Conservation (phyloP, 1,284 basidiomycete species). For the Schizophyllum commune region DNA sequence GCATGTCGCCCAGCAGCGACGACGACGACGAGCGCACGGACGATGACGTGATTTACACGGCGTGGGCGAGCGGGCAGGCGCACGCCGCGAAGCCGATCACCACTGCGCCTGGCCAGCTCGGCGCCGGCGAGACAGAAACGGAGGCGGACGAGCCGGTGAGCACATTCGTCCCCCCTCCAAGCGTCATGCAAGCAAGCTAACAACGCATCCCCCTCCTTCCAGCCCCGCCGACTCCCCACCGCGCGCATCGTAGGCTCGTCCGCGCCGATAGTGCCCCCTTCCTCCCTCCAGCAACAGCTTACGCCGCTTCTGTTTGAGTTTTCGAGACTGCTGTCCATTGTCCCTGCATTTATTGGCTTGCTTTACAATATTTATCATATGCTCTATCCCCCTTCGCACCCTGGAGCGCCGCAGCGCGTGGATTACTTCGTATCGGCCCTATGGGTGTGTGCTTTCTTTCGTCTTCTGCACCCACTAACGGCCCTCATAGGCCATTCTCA, state of each 20-base stretch:
- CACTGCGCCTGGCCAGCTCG: slow-evolving; percentile 48
- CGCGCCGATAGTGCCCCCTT: slow-evolving; percentile 37
- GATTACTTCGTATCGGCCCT: slow-evolving; percentile 58
- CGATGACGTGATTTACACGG: slow-evolving; percentile 19
- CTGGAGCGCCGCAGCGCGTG: slow-evolving; percentile 35
- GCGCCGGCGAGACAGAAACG: slow-evolving; percentile 72
- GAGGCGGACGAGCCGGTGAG: slow-evolving; percentile 69
- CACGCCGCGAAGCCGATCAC: slow-evolving; percentile 39
- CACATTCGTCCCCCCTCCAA: slow-evolving; percentile 9
- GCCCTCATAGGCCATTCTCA: slow-evolving; percentile 52
- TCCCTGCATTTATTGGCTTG: slow-evolving; percentile 63
- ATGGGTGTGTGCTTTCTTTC: slow-evolving; percentile 44
- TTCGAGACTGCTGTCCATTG: slow-evolving; percentile 59
- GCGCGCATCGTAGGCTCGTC: slow-evolving; percentile 45
- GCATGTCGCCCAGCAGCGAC: slow-evolving; percentile 17
- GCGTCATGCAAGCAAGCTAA: neutral
- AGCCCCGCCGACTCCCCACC: slow-evolving; percentile 54
- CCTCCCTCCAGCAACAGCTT: slow-evolving; percentile 28
- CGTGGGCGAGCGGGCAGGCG: slow-evolving; percentile 19
- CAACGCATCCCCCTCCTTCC: neutral
- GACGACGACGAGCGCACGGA: slow-evolving; percentile 15
- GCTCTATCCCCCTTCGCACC: slow-evolving; percentile 30
- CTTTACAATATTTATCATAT: slow-evolving; percentile 50
- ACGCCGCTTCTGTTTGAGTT: slow-evolving; percentile 36
- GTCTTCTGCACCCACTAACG: slow-evolving; percentile 1